Evolutionary conservation across 2,329 filamentous ascomycete genomes (phyloP).

Genomic region (Aspergillus uvarum): DNA sequence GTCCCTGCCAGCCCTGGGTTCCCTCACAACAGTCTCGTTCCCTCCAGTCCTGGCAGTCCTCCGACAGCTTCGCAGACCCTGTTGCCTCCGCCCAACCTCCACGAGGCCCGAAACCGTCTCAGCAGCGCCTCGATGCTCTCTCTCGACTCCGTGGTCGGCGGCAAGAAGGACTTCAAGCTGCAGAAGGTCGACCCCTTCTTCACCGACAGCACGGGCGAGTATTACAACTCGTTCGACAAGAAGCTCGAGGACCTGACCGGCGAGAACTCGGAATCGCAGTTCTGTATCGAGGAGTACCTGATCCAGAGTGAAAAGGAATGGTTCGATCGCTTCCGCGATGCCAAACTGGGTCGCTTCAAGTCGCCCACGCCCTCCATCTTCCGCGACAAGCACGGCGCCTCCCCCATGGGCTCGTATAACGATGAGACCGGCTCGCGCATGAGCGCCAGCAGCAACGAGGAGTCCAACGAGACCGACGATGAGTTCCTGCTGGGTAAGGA

Average conservation of each 20-base stretch:
- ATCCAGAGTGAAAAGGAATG: conserved; percentile 65
- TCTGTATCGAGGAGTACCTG: conserved; percentile 66
- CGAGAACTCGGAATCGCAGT: conserved; percentile 55
- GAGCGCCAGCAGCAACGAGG: conserved; percentile 27
- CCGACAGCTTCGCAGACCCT: not conserved
- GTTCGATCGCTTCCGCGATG: conserved; percentile 59
- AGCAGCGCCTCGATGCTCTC: conserved; percentile 51
- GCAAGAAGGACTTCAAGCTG: conserved; percentile 60
- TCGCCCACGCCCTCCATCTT: conserved; percentile 36
- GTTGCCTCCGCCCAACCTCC: conserved; percentile 5
- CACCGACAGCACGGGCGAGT: conserved; percentile 62
- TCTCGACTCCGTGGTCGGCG: conserved; percentile 57
- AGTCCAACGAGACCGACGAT: conserved; percentile 38
- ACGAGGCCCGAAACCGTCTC: conserved; percentile 29
- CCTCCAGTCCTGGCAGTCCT: not conserved
- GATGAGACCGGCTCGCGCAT: conserved; percentile 33
- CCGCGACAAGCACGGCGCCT: conserved; percentile 31
- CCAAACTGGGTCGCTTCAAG: conserved; percentile 54
- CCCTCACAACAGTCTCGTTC: not conserved
- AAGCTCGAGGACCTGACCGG: conserved; percentile 57
- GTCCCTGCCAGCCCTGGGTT: not conserved
- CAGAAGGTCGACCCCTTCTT: conserved; percentile 68
- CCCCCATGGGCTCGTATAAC: conserved; percentile 41
- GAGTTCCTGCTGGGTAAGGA: conserved; percentile 57
- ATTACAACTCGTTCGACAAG: conserved; percentile 58